Conservation (phyloP, 352 stramenopile genomes). For the Lagenidium sp. region DNA sequence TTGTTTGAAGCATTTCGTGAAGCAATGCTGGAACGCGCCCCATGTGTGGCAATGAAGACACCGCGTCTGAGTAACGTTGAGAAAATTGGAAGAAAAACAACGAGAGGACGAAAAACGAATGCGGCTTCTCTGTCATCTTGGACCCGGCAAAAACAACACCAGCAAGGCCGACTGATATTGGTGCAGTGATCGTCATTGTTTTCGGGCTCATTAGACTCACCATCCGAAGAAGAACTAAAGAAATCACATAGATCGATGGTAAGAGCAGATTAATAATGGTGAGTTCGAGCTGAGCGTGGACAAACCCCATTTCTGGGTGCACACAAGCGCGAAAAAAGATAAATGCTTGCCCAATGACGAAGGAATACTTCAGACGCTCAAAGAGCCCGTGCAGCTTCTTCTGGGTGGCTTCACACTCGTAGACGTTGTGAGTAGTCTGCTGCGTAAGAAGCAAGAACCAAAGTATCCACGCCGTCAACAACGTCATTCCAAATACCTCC, state of each 20-base stretch:
- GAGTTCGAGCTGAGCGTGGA: constrained; percentile 80
- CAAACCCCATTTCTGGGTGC: constrained; percentile 79
- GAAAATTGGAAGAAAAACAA: constrained; percentile 76
- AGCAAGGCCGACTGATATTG: constrained; percentile 37
- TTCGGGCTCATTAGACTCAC: constrained; percentile 42
- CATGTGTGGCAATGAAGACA: constrained; percentile 41
- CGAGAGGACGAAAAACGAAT: constrained; percentile 62
- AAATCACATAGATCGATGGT: constrained; percentile 81
- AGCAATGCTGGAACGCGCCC: constrained; percentile 27
- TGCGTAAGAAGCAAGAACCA: constrained; percentile 73
- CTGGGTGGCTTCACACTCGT: constrained; percentile 48
- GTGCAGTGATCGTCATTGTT: constrained; percentile 34
- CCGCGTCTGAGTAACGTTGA: constrained; percentile 36
- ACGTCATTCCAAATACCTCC: constrained; percentile 76
- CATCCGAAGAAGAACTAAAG: constrained; percentile 69
- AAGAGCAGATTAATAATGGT: constrained; percentile 86
- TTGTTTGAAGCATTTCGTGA: constrained; percentile 60
- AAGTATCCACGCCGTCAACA: constrained; percentile 71
- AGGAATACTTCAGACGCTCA: constrained; percentile 76
- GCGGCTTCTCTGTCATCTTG: constrained; percentile 67
- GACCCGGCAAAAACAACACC: constrained; percentile 54
- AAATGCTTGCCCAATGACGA: constrained; percentile 66
- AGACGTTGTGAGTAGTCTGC: constrained; percentile 45
- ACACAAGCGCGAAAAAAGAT: constrained; percentile 72
- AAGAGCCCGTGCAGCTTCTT: constrained; percentile 59